Evolutionary conservation across 2,329 filamentous ascomycete species (phyloP).

Genomic region (Calonectria pauciramosa): DNA sequence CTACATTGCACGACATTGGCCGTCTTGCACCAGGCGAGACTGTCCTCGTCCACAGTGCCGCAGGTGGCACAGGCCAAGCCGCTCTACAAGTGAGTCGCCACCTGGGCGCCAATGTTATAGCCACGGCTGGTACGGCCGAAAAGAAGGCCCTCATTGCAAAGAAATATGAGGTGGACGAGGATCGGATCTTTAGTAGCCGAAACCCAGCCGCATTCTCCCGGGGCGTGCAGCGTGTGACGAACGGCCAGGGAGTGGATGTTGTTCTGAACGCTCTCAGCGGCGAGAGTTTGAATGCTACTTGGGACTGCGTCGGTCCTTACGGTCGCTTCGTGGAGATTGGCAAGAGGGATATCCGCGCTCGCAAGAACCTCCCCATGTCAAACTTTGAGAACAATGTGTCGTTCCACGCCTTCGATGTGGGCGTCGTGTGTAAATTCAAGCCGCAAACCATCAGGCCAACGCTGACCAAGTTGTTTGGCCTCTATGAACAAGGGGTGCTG

Average conservation of each 20-base stretch:
- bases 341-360: constrained; percentile 48
- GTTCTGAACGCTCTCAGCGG: constrained; percentile 47
- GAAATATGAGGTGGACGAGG: constrained; percentile 42
- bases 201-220: constrained; percentile 43
- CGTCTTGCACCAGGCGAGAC: constrained; percentile 27
- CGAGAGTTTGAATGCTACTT: constrained; percentile 46
- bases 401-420: constrained; percentile 57
- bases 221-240: constrained; percentile 41
- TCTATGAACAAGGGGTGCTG: constrained; percentile 16
- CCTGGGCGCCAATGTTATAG: constrained; percentile 43
- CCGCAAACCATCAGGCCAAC: not conserved
- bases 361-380: constrained; percentile 49
- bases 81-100: constrained; percentile 42
- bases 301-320: constrained; percentile 44
- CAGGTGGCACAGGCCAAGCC: constrained; percentile 42
- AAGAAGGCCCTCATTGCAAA: constrained; percentile 26
- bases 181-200: constrained; percentile 48
- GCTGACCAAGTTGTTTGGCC: constrained; percentile 4
- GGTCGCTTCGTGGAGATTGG: constrained; percentile 36
- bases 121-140: constrained; percentile 43
- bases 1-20: not conserved
- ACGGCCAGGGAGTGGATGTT: constrained; percentile 47
- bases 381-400: constrained; percentile 50
- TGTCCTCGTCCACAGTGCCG: constrained; percentile 45
- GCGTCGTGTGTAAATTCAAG: constrained; percentile 22